Base-by-base conservation (phyloP, 176 grass and related monocot genomes). In the Guadua angustifolia region DNA sequence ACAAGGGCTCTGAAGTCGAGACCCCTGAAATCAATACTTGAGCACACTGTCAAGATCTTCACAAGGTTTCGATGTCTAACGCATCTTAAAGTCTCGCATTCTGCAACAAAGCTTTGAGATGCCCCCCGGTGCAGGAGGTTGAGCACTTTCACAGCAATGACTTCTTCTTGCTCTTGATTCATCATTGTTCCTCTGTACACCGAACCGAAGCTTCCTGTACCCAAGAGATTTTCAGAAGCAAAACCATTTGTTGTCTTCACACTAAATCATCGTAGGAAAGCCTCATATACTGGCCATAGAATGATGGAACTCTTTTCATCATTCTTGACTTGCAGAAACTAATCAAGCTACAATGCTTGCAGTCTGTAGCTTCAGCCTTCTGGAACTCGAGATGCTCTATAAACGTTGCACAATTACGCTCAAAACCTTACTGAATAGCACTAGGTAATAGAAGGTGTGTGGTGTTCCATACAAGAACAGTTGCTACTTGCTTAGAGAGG, bases 1-100 rank as follows among this genome's bases (percentile, higher is more conserved):
- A 86, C 75, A 10, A 86, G 55, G 18, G 84, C 75, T 29, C 79
- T 79, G 75, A 86, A 86, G 8, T 86, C 75, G 18, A 19, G 1
- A 13, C 84, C 84, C 29, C 10, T 36, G 35, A 14, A 79, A 66
- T 86, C 66, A 50, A 86, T 62, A 61, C 75, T 79, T 63, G 75
- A 79, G n/a, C 84, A 86, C 1, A 79, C 44, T 0, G 84, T 79
- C 9, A 86, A 29, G 7, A 86, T 52, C 29, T 86, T 86, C 55
- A 86, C 66, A 40, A 86, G 75, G 15, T 86, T 86, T 6, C 66
- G 29, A 51, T 86, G 84, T 2, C 75, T 33, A 62, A 58, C 43
- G 0, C 75, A 51, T 63, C 75, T 86, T 21, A 86, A 46, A 21
- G 75, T 72, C 14, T 86, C 55, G 1, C 84, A 86, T 63, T 86